Base-by-base conservation (phyloP, 306 rosid species). In the Vicia sativa region DNA sequence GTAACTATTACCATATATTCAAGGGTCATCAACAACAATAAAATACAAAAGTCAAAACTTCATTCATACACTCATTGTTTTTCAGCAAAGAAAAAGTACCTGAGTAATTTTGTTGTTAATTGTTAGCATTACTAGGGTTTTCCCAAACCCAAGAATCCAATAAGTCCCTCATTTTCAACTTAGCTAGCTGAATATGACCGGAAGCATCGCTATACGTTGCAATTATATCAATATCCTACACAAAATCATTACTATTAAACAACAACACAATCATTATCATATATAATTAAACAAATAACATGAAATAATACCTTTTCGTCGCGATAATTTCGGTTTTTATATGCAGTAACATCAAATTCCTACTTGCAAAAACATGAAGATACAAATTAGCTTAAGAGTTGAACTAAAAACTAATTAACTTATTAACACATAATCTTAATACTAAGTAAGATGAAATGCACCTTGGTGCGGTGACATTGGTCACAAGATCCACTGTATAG, bases 121-220 rank as follows among this genome's bases (percentile, higher is more conserved):
- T 72, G 67, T 67, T 77, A 38, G 74, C 85, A 77, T 80, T 76
- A 73, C 37, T 63, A 58, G 93, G 89, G 70, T 86, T 86, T 83
- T 93, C 95, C 91, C 89, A 82, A 34, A 88, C 83, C 98, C 98
- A 93, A 25, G 98, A 93, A 73, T 90, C 83, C 37, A 97, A 93
- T 19, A 93, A 69, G 69, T 85, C 89, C 53, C 82, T 86, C 87
- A 83, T 65, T 82, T 85, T 93, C 80, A 93, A 82, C 85, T 86
- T 88, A 73, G 90, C 79, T 14, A 84, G 80, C 63, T 65, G 86
- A 74, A 90, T 14, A 67, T 81, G 86, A 56, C 98, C 98, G 76
- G 82, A 79, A 16, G 79, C 63, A 69, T 83, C 84, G 31, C 87
- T 93, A 82, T 89, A 93, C 43, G 90, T 67, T 69, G 88, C 96